Evolutionary conservation across 2,329 filamentous ascomycete genomes (phyloP), one percentile per base, ranked within the genome.

Genomic region (Beauveria sp.): DNA sequence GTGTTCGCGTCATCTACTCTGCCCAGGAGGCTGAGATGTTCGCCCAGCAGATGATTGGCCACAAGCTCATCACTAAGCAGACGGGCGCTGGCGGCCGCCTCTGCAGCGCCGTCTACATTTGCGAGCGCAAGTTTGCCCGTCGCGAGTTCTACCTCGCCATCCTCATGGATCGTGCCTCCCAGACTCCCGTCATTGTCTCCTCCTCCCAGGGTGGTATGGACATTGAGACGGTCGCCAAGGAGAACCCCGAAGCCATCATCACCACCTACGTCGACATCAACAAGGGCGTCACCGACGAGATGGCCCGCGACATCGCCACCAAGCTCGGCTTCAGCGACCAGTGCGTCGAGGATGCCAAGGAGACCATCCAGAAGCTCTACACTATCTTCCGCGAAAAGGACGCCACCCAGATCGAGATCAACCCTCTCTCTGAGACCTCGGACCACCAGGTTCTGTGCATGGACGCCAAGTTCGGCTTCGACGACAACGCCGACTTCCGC

Each of bases 51-150:
- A 99, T 99, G 95, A 98, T 99, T 79, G 95, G 95, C 74, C 93
- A 99, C 83, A 97, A 97, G 81, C 91, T 99, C 79, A 86, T 99
- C 80, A 99, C 95, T 78, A 99, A 99, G 87, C 95, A 99, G 84
- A 99, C 95, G 63, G 95, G 95, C 76, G 91, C 93, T 70, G 85
- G 79, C 70, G 95, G 95, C 74, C 91, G 95, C 76, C 86, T 96
- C 75, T 99, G 95, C 86, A 98, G 90, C 79, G 86, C 93, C 66
- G 95, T 99, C 75, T 98, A 96, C 83, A 98, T 99, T 76, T 96
- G 93, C 80, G 95, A 99, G 85, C 93, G 95, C 85, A 99, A 99
- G 84, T 99, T 97, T 74, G 95, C 95, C 70, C 92, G 95, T 69
- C 89, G 95, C 74, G 95, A 99, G 80, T 99, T 99, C 83, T 99